Conservation (phyloP, 306 rosid genomes). For the Arachis hypogaea region DNA sequence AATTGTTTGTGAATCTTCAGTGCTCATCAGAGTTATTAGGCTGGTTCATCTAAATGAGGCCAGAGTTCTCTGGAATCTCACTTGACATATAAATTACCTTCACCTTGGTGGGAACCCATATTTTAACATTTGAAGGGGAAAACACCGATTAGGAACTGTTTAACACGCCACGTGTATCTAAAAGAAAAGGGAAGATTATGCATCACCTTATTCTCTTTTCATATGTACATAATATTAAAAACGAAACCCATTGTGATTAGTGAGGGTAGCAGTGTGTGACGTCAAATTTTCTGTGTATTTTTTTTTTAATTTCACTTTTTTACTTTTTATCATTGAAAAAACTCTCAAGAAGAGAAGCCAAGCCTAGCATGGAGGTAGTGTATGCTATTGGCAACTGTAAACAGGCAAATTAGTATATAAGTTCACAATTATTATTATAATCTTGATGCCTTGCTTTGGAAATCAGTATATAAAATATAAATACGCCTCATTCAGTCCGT, state of each 20-base stretch:
- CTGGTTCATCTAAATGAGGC: constrained; percentile 17
- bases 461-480: no score
- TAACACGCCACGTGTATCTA: constrained; percentile 32
- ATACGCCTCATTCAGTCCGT: no score
- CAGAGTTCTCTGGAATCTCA: constrained; percentile 29
- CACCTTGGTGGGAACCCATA: constrained; percentile 11
- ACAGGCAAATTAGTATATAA: constrained; percentile 9
- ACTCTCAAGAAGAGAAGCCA: no score
- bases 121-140: not conserved
- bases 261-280: constrained; percentile 20
- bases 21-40: not conserved
- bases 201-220: constrained; percentile 36
- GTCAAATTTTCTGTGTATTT: constrained; percentile 20
- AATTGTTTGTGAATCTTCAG: constrained; percentile 35
- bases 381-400: constrained; percentile 21
- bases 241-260: constrained; percentile 5
- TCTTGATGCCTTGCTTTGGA: not conserved
- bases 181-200: constrained; percentile 36
- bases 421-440: not conserved
- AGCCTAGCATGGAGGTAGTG: no score
- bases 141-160: constrained; percentile 19
- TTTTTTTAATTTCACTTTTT: no score
- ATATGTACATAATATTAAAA: constrained; percentile 36
- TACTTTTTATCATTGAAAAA: no score
- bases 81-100: constrained; percentile 19